These are phyloP conservation scores for Myochromella boudieri DNA, from an alignment of 768 basidiomycete genomes.

Conservation along the genomic window DNA sequence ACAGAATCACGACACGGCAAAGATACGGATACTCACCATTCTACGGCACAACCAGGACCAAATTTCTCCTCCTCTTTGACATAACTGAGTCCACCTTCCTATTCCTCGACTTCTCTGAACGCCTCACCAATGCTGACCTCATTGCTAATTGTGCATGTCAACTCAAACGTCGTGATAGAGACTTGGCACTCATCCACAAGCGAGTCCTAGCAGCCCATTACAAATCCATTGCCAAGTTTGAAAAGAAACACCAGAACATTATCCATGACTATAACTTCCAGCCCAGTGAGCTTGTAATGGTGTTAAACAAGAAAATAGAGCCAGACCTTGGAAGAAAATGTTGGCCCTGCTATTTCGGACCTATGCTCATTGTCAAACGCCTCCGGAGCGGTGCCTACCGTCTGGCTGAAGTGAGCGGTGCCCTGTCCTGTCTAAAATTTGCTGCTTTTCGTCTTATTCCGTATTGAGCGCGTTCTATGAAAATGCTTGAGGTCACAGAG, in stretches of 20 bases:
- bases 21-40: constrained; percentile 33
- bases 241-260: no score
- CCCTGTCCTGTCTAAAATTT: constrained; percentile 5
- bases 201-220: not conserved
- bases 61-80: constrained; percentile 33
- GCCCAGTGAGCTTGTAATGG: constrained; percentile 27
- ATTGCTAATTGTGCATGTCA: no score
- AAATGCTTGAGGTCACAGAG: not conserved
- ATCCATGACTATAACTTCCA: constrained; percentile 26
- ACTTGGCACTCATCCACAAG: not conserved
- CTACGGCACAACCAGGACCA: constrained; percentile 30
- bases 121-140: not conserved
- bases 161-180: constrained; percentile 15
- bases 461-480: constrained; percentile 1
- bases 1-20: constrained; percentile 23
- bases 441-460: constrained; percentile 14
- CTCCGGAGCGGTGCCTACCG: not conserved
- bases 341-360: no score
- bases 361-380: not conserved
- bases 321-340: no score
- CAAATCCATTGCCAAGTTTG: constrained; percentile 1
- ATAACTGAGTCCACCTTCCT: constrained; percentile 20
- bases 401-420: constrained; percentile 7
- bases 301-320: no score
- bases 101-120: no score